phyloP scores from a whole-genome alignment of 768 basidiomycete species.

The Pluteus cervinus region DNA sequence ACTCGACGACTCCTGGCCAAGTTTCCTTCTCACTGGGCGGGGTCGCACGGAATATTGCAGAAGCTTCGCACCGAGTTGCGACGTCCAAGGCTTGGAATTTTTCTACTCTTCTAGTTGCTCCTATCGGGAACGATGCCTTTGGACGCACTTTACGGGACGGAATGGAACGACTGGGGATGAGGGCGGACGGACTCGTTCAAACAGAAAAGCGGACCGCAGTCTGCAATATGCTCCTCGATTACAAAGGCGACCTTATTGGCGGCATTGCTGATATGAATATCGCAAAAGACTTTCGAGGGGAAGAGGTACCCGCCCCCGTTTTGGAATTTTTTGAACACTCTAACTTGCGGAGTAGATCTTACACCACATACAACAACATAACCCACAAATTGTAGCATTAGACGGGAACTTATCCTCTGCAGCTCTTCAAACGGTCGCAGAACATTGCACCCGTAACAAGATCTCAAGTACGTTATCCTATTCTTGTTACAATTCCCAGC shows the following conservation, averaged over 20 bases:
- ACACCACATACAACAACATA: constrained; percentile 37
- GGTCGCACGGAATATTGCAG: constrained; percentile 93
- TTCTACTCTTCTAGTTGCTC: constrained; percentile 61
- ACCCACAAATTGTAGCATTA: constrained; percentile 57
- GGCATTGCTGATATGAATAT: constrained; percentile 93
- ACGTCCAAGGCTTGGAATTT: constrained; percentile 25
- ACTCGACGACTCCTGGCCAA: constrained; percentile 77
- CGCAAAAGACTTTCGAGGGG: constrained; percentile 39
- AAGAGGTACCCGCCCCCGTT: constrained; percentile 27
- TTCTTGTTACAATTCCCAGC: neutral
- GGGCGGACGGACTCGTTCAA: constrained; percentile 66
- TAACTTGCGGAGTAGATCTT: constrained; percentile 37
- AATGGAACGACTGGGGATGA: constrained; percentile 61
- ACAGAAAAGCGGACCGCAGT: constrained; percentile 56
- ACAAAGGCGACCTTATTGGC: constrained; percentile 61
- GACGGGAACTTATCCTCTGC: constrained; percentile 70
- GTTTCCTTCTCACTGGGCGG: constrained; percentile 77
- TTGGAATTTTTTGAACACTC: neutral
- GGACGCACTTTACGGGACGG: constrained; percentile 61
- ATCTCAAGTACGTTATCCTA: constrained; percentile 45
- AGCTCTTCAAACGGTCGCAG: constrained; percentile 44
- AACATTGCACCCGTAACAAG: constrained; percentile 37
- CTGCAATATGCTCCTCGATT: constrained; percentile 82
- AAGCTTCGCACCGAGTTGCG: constrained; percentile 72
- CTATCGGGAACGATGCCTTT: constrained; percentile 73